Evolutionary conservation across 2,329 filamentous ascomycete species (phyloP), one percentile per base, ranked within the genome.

Genomic region (Ophiocordyceps camponoti-leonardi): DNA sequence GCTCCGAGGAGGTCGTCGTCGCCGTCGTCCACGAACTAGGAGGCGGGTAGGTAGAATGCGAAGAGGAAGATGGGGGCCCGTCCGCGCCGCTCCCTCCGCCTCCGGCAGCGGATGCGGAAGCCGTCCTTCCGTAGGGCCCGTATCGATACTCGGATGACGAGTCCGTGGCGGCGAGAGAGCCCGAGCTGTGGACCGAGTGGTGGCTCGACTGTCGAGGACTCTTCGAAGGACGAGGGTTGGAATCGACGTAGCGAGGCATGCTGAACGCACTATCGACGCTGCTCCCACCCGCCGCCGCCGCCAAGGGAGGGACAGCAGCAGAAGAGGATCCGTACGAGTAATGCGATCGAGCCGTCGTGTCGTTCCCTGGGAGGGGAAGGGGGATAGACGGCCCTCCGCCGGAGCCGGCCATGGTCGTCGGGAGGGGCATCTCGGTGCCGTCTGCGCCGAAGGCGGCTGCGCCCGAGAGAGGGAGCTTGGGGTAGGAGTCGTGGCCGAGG

Each of bases 231-330:
- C 74, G 67, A 6, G 69, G 65, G 50, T 70, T 73, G 42, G 46
- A 41, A 54, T 77, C 74, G 43, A 77, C 66, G 52, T 77, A 78
- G 50, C 74, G 66, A 12, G 74, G 73, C 42, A 77, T 67, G 52
- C 63, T 73, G 46, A 76, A 63, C 19, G 63, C 63, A 47, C 61
- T 65, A 45, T 72, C 69, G 2, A 65, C 56, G n/a, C n/a, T n/a
- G n/a, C n/a, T n/a, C n/a, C n/a, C n/a, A n/a, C n/a, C n/a, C n/a
- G n/a, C n/a, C n/a, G n/a, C n/a, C n/a, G n/a, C n/a, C n/a, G n/a
- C n/a, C n/a, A n/a, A n/a, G n/a, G n/a, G n/a, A n/a, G n/a, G n/a
- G 43, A 75, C 59, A 42, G 72, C 71, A 6, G 72, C 65, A 2
- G 69, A 67, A 5, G 70, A 68, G 5, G 69, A 67, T 13, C 68